Evolutionary conservation across 805 yeast species (phyloP).

Genomic region (Cyberlindnera subsufficiens): DNA sequence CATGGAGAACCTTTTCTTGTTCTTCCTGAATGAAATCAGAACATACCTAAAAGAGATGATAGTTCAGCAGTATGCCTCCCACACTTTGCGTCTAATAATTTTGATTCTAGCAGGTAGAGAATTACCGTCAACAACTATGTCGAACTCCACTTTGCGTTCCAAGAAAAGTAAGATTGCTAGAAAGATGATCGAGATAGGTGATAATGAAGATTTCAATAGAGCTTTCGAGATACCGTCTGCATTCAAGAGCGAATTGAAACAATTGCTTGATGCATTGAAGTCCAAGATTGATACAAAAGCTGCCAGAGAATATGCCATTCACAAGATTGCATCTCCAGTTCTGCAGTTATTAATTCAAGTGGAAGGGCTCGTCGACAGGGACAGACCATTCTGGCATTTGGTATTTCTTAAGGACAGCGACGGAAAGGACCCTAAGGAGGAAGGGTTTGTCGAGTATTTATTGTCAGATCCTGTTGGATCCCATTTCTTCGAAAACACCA

Average conservation of each 20-base stretch:
- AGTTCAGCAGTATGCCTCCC: constrained; percentile 80
- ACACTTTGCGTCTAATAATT: constrained; percentile 69
- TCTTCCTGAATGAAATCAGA: constrained; percentile 60
- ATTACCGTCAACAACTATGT: constrained; percentile 64
- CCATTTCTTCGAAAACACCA: constrained; percentile 75
- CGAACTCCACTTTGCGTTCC: constrained; percentile 71
- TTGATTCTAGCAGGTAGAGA: constrained; percentile 72
- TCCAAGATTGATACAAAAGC: constrained; percentile 32
- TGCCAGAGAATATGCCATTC: constrained; percentile 70
- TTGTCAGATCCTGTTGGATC: constrained; percentile 89
- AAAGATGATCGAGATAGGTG: constrained; percentile 85
- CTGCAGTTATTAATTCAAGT: constrained; percentile 70
- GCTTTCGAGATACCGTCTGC: constrained; percentile 66
- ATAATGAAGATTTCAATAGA: constrained; percentile 62
- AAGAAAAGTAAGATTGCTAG: constrained; percentile 85
- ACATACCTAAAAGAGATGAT: constrained; percentile 57
- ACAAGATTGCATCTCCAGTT: constrained; percentile 84
- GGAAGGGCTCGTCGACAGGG: constrained; percentile 76
- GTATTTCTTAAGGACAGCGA: constrained; percentile 47
- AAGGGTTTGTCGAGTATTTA: constrained; percentile 76
- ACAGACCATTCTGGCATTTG: constrained; percentile 62
- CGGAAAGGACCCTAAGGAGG: constrained; percentile 55
- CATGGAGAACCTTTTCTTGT: constrained; percentile 61
- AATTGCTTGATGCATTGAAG: constrained; percentile 38
- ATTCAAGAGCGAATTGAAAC: constrained; percentile 55